These are phyloP conservation scores for Chenopodium formosanum DNA, from an alignment of 148 eudicot species.

Conservation along the genomic window DNA sequence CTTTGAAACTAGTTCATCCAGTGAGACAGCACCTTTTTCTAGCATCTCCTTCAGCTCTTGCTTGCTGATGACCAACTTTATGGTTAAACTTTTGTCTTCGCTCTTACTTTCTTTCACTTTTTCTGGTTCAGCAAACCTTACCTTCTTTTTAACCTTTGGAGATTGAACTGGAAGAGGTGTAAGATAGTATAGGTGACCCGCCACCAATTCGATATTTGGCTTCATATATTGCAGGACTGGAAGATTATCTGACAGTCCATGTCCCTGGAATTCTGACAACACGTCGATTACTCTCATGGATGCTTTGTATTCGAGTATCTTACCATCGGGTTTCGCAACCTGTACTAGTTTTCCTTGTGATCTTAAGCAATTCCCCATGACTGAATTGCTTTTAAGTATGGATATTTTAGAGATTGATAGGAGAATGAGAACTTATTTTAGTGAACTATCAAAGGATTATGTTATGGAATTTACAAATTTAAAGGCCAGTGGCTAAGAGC, in stretches of 20 bases:
- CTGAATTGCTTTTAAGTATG: background rate
- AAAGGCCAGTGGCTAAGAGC: slow-evolving; percentile 8
- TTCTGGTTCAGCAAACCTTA: slow-evolving; percentile 27
- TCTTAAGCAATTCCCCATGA: slow-evolving; percentile 72
- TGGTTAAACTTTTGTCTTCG: slow-evolving; percentile 39
- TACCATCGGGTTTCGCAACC: slow-evolving; percentile 45
- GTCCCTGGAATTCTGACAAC: slow-evolving; percentile 38
- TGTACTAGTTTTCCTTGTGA: slow-evolving; percentile 31
- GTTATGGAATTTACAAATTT: background rate
- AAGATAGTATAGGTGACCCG: slow-evolving; percentile 45
- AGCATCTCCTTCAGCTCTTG: slow-evolving; percentile 61
- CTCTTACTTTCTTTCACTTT: slow-evolving; percentile 14
- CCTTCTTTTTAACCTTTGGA: slow-evolving; percentile 30
- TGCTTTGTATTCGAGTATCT: slow-evolving; percentile 45
- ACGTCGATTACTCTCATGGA: slow-evolving; percentile 41
- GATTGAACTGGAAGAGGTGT: slow-evolving; percentile 32
- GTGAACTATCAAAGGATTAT: slow-evolving; percentile 1
- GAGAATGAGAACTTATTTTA: background rate
- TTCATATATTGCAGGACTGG: slow-evolving; percentile 29
- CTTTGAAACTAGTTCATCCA: slow-evolving; percentile 41
- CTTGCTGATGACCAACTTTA: slow-evolving; percentile 65
- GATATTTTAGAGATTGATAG: background rate
- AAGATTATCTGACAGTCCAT: slow-evolving; percentile 40
- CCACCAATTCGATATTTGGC: slow-evolving; percentile 30
- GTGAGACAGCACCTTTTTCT: slow-evolving; percentile 39